Conservation (phyloP, 2,329 filamentous ascomycete genomes). For the Alternaria incomplexa region DNA sequence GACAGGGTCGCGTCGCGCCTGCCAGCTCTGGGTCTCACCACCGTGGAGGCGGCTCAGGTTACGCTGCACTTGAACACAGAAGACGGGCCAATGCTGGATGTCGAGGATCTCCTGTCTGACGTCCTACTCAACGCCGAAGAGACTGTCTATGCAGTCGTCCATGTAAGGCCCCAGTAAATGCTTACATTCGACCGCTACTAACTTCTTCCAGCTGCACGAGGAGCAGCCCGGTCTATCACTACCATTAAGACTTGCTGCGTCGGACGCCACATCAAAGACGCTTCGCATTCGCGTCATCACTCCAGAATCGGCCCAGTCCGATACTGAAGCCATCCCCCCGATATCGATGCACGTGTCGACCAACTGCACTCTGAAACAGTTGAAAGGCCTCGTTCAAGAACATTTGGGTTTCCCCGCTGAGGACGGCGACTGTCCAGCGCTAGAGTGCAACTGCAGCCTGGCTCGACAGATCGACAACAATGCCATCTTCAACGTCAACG, state of each 20-base stretch:
- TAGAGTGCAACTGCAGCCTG: background rate
- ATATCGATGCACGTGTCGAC: background rate
- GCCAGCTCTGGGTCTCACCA: background rate
- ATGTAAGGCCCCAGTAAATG: background rate
- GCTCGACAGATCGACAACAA: background rate
- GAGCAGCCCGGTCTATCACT: background rate
- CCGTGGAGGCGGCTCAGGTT: accelerated
- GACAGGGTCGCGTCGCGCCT: background rate
- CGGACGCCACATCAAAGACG: accelerated
- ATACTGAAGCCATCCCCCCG: background rate
- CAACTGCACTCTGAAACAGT: background rate
- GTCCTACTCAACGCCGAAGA: background rate
- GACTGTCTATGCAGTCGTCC: background rate
- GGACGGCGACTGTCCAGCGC: background rate
- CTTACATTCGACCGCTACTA: too few species aligned
- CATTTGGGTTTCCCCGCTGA: background rate
- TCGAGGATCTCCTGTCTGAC: background rate
- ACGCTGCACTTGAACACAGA: background rate
- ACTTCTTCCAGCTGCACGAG: background rate
- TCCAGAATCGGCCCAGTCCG: background rate
- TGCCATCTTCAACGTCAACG: background rate
- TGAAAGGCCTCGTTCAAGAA: background rate
- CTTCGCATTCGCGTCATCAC: background rate
- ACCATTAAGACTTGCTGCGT: background rate
- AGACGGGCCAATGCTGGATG: background rate